phyloP scores from a whole-genome alignment of 768 basidiomycete species.

The Auricularia heimuer region DNA sequence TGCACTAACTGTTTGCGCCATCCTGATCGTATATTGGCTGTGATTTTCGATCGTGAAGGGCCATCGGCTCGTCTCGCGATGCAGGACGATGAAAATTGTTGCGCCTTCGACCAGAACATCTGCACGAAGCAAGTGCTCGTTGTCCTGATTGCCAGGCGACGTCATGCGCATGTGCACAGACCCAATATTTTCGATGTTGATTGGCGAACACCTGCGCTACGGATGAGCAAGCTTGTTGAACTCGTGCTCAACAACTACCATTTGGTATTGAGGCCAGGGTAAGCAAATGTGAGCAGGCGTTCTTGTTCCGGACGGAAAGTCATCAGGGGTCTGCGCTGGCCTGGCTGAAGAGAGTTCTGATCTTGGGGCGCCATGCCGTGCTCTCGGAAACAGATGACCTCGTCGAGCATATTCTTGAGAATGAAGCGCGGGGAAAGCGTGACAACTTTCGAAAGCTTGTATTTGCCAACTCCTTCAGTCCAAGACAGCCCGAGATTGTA shows the following conservation, averaged over 20 bases:
- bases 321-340: conserved; percentile 59
- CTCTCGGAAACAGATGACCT: conserved; percentile 72
- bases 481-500: conserved; percentile 84
- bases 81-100: conserved; percentile 78
- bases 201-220: conserved; percentile 70
- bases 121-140: conserved; percentile 51
- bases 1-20: conserved; percentile 62
- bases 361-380: conserved; percentile 62
- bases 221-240: conserved; percentile 1
- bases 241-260: conserved; percentile 42
- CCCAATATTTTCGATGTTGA: conserved; percentile 89
- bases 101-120: conserved; percentile 80
- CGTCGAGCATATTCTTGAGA: conserved; percentile 67
- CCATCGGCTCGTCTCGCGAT: conserved; percentile 61
- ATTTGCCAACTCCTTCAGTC: conserved; percentile 91
- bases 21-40: conserved; percentile 55
- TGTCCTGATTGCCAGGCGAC: conserved; percentile 25
- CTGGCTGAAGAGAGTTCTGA: conserved; percentile 51
- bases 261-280: conserved; percentile 71
- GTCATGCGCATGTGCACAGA: conserved; percentile 63
- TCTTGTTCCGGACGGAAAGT: conserved; percentile 55
- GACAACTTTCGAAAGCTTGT: conserved; percentile 90
- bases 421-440: conserved; percentile 86
- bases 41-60: conserved; percentile 88
- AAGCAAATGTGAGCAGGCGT: conserved; percentile 74